Percentiles rank a stretch among this genome's conserved stretches.
phyloP scores from a whole-genome alignment of 805 yeast genomes.

The Hanseniaspora occidentalis region DNA sequence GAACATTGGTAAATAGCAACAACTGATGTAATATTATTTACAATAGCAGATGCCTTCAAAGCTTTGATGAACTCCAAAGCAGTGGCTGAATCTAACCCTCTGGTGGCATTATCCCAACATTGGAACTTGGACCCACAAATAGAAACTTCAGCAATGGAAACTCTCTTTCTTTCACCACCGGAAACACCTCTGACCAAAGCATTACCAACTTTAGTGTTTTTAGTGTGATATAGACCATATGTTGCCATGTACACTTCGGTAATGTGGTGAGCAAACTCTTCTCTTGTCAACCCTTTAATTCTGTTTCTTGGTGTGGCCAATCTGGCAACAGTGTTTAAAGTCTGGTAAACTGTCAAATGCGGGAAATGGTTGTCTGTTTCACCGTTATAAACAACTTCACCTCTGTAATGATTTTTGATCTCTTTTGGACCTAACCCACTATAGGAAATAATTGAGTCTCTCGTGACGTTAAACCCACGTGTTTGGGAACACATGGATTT shows the following conservation, averaged over 20 bases:
- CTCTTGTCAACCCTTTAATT: conserved; percentile 38
- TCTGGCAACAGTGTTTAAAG: conserved; percentile 41
- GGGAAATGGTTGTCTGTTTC: conserved; percentile 57
- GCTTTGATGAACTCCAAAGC: conserved; percentile 46
- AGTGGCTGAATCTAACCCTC: conserved; percentile 54
- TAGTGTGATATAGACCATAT: conserved; percentile 40
- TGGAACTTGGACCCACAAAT: conserved; percentile 35
- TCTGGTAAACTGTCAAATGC: conserved; percentile 48
- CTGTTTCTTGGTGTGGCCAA: conserved; percentile 47
- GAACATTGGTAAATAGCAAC: conserved; percentile 52
- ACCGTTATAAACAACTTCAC: conserved; percentile 53
- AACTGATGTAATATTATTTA: conserved; percentile 39
- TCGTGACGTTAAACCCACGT: conserved; percentile 41
- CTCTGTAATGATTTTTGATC: conserved; percentile 37
- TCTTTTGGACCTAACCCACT: conserved; percentile 36
- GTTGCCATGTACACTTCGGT: conserved; percentile 42
- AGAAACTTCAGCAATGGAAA: conserved; percentile 56
- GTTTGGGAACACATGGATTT: conserved; percentile 45
- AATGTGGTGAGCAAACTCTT: conserved; percentile 34
- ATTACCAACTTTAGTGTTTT: conserved; percentile 53
- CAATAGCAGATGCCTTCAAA: conserved; percentile 36
- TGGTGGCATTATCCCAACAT: conserved; percentile 51
- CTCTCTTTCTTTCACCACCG: conserved; percentile 69
- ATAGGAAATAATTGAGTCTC: conserved; percentile 38
- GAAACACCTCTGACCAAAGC: conserved; percentile 59